Percentiles rank a stretch among this genome's conserved stretches.
Evolutionary conservation across 192 early-diverging fungal species (phyloP).

Genomic region (Coemansia sp.): DNA sequence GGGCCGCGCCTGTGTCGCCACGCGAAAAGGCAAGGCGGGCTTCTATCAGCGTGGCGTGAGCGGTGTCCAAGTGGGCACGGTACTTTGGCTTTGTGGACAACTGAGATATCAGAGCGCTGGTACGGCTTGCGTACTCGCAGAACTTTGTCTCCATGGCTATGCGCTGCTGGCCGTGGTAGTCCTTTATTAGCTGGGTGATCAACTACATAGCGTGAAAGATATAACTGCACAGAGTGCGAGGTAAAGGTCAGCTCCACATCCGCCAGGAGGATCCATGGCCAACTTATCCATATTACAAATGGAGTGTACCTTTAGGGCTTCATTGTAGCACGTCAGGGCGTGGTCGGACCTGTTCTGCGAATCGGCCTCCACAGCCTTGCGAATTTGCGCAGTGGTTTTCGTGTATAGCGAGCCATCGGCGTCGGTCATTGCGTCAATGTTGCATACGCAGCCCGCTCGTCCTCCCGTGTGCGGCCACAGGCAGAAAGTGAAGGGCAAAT

Average conservation of each 20-base stretch:
- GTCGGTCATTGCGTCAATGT: constrained; percentile 18
- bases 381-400: constrained; percentile 33
- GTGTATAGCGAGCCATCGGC: constrained; percentile 18
- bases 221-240: not conserved
- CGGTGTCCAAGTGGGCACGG: constrained; percentile 11
- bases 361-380: constrained; percentile 41
- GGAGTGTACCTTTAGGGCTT: not conserved
- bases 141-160: constrained; percentile 28
- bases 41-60: constrained; percentile 14
- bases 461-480: not conserved
- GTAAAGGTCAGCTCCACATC: not conserved
- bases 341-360: constrained; percentile 5
- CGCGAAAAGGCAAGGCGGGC: constrained; percentile 15
- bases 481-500: not conserved
- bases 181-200: constrained; percentile 17
- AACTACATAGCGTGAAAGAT: constrained; percentile 5
- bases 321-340: constrained; percentile 34
- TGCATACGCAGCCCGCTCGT: not conserved
- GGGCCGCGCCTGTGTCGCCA: constrained; percentile 10
- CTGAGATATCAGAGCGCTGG: constrained; percentile 18
- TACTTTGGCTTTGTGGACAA: constrained; percentile 10
- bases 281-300: not conserved
- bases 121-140: constrained; percentile 41
- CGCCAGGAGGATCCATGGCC: not conserved
- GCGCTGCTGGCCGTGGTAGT: constrained; percentile 4